Base-by-base conservation (phyloP, 345 rosid species). In the Linum tenue region DNA sequence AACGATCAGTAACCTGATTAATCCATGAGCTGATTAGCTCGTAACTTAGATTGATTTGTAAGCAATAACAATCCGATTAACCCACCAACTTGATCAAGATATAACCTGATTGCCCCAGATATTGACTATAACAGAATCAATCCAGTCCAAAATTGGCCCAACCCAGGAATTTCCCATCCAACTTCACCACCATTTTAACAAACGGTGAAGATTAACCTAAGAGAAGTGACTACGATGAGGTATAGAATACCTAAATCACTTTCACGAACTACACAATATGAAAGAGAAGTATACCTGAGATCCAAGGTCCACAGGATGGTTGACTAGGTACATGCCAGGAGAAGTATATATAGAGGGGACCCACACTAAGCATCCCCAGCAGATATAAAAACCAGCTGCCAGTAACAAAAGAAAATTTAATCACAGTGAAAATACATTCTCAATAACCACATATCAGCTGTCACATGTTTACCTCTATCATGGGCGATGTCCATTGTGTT, bases 321-420 rank as follows among this genome's bases (percentile, higher is more conserved):
- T 91, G 69, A 89, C 97, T 35, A 95, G 89, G 86, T 95, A 95
- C 97, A 95, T 79, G 80, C 96, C 96, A 40, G 99, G 97, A 69
- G 99, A 94, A 40, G 99, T 91, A 78, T 94, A 94, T 10, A 94
- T 67, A 55, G 96, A 94, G 64, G 99, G 99, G 74, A 94, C 97
- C 99, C 99, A 94, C 60, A 94, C 99, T 80, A 94, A 81, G 84
- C 96, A 94, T 62, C 99, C 99, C 99, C 99, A 94, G 17, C 99
- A 91, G 16, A 94, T 94, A 67, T 94, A 94, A 78, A 94, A 94
- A 37, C 99, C 99, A 80, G 99, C 99, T 94, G 95, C 72, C 66
- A 66, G 60, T 60, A 59, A 65, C 66, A 68, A 11, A 61, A 76
- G 10, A 44, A 48, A 56, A 43, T 14, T 9, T 56, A 64, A 39